A percentile compares a stretch with the other conserved stretches of the same genome.
phyloP scores from a whole-genome alignment of 2,329 filamentous ascomycete genomes.

The Trichoderma sp. region DNA sequence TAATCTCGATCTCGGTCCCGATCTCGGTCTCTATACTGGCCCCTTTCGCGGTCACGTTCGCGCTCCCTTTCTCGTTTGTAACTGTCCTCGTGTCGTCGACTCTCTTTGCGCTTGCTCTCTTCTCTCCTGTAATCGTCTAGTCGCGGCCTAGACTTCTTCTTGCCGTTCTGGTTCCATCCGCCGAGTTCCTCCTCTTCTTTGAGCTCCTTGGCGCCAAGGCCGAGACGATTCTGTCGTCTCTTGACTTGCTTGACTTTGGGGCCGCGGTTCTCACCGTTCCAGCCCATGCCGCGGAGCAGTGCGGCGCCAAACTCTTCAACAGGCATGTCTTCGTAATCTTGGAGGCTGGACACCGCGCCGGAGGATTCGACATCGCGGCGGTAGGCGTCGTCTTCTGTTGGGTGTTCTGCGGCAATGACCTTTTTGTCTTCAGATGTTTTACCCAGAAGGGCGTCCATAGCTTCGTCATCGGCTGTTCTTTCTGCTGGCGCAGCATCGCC shows the following conservation, averaged over 20 bases:
- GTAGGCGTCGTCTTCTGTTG: conserved; percentile 69
- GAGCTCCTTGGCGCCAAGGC: conserved; percentile 84
- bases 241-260: conserved; percentile 64
- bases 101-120: conserved; percentile 50
- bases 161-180: conserved; percentile 74
- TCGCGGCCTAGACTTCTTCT: conserved; percentile 53
- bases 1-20: conserved; percentile 18
- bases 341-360: conserved; percentile 75
- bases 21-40: conserved; percentile 39
- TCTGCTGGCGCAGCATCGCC: conserved; percentile 22
- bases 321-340: conserved; percentile 85
- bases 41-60: conserved; percentile 47
- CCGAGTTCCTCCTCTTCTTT: conserved; percentile 74
- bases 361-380: conserved; percentile 70
- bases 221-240: conserved; percentile 77
- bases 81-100: conserved; percentile 47
- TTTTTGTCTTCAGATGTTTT: conserved; percentile 51
- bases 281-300: conserved; percentile 90
- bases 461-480: conserved; percentile 53
- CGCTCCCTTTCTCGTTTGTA: conserved; percentile 54
- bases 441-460: conserved; percentile 68
- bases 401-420: conserved; percentile 54
- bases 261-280: conserved; percentile 71
- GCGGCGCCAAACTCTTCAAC: conserved; percentile 95
- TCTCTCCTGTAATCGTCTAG: conserved; percentile 56